These are phyloP conservation scores for Mycogone perniciosa DNA, from an alignment of 2,329 filamentous ascomycete genomes.

Conservation along the genomic window DNA sequence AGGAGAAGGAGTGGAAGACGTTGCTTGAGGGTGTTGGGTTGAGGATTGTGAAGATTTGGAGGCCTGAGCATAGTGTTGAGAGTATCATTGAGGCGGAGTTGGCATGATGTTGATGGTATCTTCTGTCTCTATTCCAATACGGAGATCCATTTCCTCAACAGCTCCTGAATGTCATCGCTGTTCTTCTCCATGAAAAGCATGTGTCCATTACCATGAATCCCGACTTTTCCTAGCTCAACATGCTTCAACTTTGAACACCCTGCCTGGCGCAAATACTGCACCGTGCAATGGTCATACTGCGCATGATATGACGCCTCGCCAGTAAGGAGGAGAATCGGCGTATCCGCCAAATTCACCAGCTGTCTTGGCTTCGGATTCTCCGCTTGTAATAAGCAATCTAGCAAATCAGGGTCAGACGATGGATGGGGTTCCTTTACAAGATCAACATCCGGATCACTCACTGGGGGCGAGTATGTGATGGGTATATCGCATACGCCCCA, in stretches of 20 bases:
- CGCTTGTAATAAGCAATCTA: background rate
- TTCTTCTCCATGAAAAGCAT: conserved; percentile 45
- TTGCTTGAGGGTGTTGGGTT: conserved; percentile 22
- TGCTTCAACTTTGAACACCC: conserved; percentile 29
- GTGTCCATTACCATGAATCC: conserved; percentile 40
- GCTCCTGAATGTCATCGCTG: conserved; percentile 30
- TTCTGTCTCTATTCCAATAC: background rate
- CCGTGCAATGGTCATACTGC: conserved; percentile 37
- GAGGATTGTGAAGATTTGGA: conserved; percentile 27
- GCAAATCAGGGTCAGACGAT: background rate
- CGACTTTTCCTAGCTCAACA: conserved; percentile 30
- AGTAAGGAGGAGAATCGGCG: conserved; percentile 23
- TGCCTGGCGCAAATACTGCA: conserved; percentile 36
- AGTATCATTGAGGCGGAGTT: conserved; percentile 24
- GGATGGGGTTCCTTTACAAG: background rate
- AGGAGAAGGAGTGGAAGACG: conserved; percentile 24
- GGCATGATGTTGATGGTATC: background rate
- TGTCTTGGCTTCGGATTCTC: background rate
- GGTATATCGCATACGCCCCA: conserved; percentile 29
- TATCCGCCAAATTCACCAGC: conserved; percentile 4
- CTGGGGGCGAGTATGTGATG: background rate
- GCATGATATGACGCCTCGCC: conserved; percentile 38
- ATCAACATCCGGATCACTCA: background rate
- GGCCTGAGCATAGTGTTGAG: conserved; percentile 20
- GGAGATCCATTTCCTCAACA: background rate